A percentile compares a stretch with the other conserved stretches of the same genome.
Conservation (phyloP, 106 monocot genomes). For the Posidonia australis region DNA sequence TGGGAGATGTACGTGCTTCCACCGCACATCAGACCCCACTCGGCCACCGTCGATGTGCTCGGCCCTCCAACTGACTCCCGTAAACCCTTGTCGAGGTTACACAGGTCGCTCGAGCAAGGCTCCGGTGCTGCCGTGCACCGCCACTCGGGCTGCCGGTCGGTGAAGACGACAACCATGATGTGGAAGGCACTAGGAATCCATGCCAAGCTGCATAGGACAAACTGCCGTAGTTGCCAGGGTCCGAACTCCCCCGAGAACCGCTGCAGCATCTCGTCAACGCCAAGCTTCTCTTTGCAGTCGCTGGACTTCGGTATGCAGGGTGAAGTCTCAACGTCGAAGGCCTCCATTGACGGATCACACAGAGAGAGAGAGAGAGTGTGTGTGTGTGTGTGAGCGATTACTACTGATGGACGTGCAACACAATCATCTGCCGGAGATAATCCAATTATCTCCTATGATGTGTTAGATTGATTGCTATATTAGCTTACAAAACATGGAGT, state of each 20-base stretch:
- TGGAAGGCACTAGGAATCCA: constrained; percentile 67
- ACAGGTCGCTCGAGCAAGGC: constrained; percentile 1
- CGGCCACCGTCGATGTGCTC: constrained; percentile 32
- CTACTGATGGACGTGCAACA: no score
- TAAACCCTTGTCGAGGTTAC: constrained; percentile 11
- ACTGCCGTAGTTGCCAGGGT: constrained; percentile 66
- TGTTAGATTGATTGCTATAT: no score
- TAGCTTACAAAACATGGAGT: no score
- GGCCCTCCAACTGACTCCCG: constrained; percentile 30
- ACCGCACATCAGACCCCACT: constrained; percentile 74
- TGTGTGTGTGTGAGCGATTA: no score
- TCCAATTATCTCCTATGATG: no score
- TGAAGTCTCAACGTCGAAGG: no score
- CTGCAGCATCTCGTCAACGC: constrained; percentile 56
- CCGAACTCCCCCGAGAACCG: constrained; percentile 62
- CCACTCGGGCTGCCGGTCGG: constrained; percentile 20
- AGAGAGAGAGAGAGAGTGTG: no score
- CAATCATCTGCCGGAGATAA: no score
- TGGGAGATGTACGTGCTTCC: constrained; percentile 68
- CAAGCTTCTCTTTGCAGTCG: constrained; percentile 23
- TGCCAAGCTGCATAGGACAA: constrained; percentile 47
- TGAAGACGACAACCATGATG: constrained; percentile 23
- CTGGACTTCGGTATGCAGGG: no score
- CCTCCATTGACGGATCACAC: no score
- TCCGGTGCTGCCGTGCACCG: no score